Evolutionary conservation across 2,329 filamentous ascomycete genomes (phyloP).

Genomic region (Pseudonectria buxi): DNA sequence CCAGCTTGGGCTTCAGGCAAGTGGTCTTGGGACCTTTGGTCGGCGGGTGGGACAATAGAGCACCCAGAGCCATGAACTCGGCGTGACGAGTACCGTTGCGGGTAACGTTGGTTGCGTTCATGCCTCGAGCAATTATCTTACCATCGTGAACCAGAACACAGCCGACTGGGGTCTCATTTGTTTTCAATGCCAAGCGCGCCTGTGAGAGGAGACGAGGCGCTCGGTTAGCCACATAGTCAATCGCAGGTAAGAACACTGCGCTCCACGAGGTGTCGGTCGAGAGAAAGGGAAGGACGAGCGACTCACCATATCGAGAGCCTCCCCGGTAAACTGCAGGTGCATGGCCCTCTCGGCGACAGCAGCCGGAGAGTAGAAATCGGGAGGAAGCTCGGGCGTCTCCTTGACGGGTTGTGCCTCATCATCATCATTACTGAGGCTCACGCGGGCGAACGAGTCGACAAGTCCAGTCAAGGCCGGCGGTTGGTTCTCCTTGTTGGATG

Average conservation of each 20-base stretch:
- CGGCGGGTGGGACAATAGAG: conserved; percentile 40
- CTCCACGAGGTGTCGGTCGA: too few relatives aligned
- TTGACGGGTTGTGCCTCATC: not conserved
- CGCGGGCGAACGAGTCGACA: conserved; percentile 10
- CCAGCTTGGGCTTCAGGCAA: conserved; percentile 28
- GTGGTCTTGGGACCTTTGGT: conserved; percentile 24
- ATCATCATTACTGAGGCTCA: conserved; percentile 11
- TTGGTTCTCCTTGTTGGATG: conserved; percentile 26
- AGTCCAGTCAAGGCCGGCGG: conserved; percentile 10
- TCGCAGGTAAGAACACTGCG: too few relatives aligned
- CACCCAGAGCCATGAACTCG: conserved; percentile 79
- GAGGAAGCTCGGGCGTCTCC: not conserved
- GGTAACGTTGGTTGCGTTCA: conserved; percentile 94
- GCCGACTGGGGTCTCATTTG: conserved; percentile 91
- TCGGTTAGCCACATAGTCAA: too few relatives aligned
- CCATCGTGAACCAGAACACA: conserved; percentile 84
- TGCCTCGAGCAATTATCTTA: conserved; percentile 76
- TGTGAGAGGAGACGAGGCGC: too few relatives aligned
- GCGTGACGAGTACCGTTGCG: conserved; percentile 90
- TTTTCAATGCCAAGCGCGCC: conserved; percentile 77
- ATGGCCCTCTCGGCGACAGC: conserved; percentile 26
- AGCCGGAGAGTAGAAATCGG: conserved; percentile 21
- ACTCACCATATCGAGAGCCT: conserved; percentile 78
- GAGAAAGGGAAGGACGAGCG: conserved; percentile 1
- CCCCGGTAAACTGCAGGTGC: conserved; percentile 63